These are phyloP conservation scores for Erodium trifolium DNA, from an alignment of 441 rosid genomes.

Conservation along the genomic window DNA sequence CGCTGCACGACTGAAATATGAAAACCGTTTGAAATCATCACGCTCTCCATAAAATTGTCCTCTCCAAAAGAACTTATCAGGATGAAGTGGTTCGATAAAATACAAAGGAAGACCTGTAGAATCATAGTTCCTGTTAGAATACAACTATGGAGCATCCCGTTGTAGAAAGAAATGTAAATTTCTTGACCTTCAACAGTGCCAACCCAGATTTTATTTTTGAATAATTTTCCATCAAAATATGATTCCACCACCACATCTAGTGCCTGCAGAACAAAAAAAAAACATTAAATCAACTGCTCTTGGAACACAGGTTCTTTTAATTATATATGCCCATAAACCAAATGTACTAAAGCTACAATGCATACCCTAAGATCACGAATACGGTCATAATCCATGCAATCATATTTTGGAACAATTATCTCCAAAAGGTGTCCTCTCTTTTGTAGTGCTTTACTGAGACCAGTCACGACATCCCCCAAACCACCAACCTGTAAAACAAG, in stretches of 20 bases:
- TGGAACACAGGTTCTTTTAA: background rate
- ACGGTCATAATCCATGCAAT: conserved; percentile 87
- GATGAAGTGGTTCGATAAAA: conserved; percentile 95
- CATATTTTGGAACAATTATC: conserved; percentile 87
- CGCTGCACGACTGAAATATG: conserved; percentile 91
- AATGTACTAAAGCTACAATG: background rate
- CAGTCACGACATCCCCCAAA: conserved; percentile 90
- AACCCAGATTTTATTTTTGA: conserved; percentile 82
- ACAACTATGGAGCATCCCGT: conserved; percentile 14
- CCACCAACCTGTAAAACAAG: conserved; percentile 69
- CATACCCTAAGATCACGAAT: conserved; percentile 63
- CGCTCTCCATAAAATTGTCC: conserved; percentile 85
- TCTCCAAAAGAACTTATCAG: conserved; percentile 88
- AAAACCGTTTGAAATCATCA: conserved; percentile 92
- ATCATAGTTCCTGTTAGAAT: conserved; percentile 29
- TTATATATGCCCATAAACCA: conserved; percentile 4
- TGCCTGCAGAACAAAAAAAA: conserved; percentile 41
- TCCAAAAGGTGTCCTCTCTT: conserved; percentile 89
- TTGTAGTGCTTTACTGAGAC: conserved; percentile 88
- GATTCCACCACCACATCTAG: conserved; percentile 72
- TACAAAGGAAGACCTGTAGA: conserved; percentile 86
- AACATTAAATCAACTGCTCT: conserved; percentile 2
- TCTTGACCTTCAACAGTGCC: conserved; percentile 76
- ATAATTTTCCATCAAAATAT: conserved; percentile 70
- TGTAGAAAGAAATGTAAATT: conserved; percentile 1